Base-by-base conservation (phyloP, 441 rosid genomes). In the Rhodomyrtus psidioides region DNA sequence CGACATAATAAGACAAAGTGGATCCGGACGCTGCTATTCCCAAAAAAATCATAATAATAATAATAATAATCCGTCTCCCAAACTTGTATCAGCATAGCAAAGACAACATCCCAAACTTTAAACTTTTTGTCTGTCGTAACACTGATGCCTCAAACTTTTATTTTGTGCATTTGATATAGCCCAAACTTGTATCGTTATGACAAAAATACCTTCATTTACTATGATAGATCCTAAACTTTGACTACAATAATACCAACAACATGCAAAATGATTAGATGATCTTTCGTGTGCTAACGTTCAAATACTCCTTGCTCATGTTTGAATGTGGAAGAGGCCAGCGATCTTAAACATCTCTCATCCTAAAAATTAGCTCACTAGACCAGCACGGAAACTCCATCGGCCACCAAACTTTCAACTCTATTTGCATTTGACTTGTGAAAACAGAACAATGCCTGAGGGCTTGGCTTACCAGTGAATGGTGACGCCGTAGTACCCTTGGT, bases 381-480 rank as follows among this genome's bases (percentile, higher is more conserved):
- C n/a, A 34, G 49, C 79, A 21, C 49, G 5, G 49, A 34, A 65
- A 19, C 49, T 9, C 15, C 15, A n/a, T 34, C 49, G 15, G 15
- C 79, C 79, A 65, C 49, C 79, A 24, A 21, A 65, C 79, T 65
- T 65, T 65, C 79, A 34, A 65, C 79, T 1, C 79, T 51, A 21
- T 34, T 65, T 42, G 49, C 14, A 34, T 65, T 34, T 19, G 76
- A 65, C 49, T 65, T 1, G 49, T 39, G 0, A 34, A 65, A 34
- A 16, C 79, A 65, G 8, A 65, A 65, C 26, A 21, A 65, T 6
- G 8, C n/a, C 49, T 2, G 26, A 34, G 53, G 53, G 14, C 53
- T 46, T 19, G 76, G 34, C 76, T 65, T 86, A 85, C 90, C 89
- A 89, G 84, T 89, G 90, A 79, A 89, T 83, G 56, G 90, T 89